These are phyloP conservation scores for Warburgia ugandensis DNA, from an alignment of 164 flowering plant species.

Conservation along the genomic window DNA sequence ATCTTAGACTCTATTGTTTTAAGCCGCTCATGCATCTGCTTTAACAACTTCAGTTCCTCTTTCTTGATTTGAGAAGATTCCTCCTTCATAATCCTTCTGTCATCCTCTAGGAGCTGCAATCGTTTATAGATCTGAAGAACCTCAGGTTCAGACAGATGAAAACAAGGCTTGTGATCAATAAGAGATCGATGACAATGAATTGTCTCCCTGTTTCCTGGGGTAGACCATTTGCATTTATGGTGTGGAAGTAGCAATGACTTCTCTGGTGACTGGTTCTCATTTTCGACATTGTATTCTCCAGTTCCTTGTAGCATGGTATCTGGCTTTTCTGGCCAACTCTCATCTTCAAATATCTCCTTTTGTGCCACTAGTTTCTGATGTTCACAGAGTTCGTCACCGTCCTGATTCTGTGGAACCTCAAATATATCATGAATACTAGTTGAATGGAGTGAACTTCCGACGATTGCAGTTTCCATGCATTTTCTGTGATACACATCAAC, in stretches of 20 bases:
- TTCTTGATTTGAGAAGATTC: slow-evolving; percentile 27
- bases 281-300: slow-evolving; percentile 11
- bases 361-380: slow-evolving; percentile 13
- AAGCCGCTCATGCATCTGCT: slow-evolving; percentile 52
- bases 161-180: slow-evolving; percentile 10
- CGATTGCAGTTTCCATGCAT: slow-evolving; percentile 11
- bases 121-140: slow-evolving; percentile 30
- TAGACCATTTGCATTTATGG: slow-evolving; percentile 15
- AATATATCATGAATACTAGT: slow-evolving; percentile 19
- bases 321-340: slow-evolving; percentile 26
- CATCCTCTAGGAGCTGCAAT: slow-evolving; percentile 43
- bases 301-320: slow-evolving; percentile 15
- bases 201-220: slow-evolving; percentile 13
- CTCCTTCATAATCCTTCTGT: slow-evolving; percentile 21
- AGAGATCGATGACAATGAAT: slow-evolving; percentile 14
- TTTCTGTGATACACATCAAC: neutral
- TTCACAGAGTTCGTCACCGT: slow-evolving; percentile 1
- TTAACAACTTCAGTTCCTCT: slow-evolving; percentile 45
- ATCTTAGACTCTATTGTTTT: slow-evolving; percentile 43
- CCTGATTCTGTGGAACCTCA: slow-evolving; percentile 9
- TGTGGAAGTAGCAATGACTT: slow-evolving; percentile 11
- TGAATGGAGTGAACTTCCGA: slow-evolving; percentile 10
- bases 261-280: slow-evolving; percentile 25
- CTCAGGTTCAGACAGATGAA: slow-evolving; percentile 20
- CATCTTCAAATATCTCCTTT: slow-evolving; percentile 17